Percentiles rank a stretch among this genome's conserved stretches.
Conservation (phyloP, 2,329 filamentous ascomycete genomes). For the Cordyceps fumosorosea region DNA sequence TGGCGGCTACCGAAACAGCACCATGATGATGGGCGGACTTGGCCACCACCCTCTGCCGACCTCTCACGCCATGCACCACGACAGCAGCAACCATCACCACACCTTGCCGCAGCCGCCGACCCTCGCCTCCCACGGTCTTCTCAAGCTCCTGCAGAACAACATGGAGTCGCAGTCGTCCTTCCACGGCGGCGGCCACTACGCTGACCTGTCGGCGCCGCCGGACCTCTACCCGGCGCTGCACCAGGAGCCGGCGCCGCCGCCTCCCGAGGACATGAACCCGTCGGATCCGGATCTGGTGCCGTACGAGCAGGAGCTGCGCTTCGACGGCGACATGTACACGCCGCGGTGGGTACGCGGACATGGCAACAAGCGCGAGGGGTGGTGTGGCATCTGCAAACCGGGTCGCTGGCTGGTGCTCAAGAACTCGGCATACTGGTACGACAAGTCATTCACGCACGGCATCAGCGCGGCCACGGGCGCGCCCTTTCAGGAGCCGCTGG, state of each 20-base stretch:
- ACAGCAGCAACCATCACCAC: constrained; percentile 35
- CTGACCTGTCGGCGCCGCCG: constrained; percentile 67
- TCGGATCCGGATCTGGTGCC: constrained; percentile 68
- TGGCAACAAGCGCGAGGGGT: constrained; percentile 81
- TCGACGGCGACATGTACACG: constrained; percentile 76
- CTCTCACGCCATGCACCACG: constrained; percentile 16
- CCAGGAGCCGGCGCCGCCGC: constrained; percentile 67
- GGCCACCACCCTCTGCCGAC: constrained; percentile 45
- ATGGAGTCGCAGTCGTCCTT: constrained; percentile 59
- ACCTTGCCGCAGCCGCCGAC: constrained; percentile 52
- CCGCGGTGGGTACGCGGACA: constrained; percentile 79
- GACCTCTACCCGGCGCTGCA: constrained; percentile 70
- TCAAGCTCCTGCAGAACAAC: constrained; percentile 69
- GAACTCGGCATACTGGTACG: constrained; percentile 90
- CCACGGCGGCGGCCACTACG: constrained; percentile 55
- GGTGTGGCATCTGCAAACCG: constrained; percentile 84
- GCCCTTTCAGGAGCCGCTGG: constrained; percentile 69
- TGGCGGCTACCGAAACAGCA: constrained; percentile 38
- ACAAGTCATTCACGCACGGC: constrained; percentile 84
- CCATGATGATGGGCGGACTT: constrained; percentile 45
- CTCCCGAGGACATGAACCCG: constrained; percentile 76
- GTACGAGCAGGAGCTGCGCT: constrained; percentile 72
- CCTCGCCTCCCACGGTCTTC: constrained; percentile 64
- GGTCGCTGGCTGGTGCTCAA: constrained; percentile 82
- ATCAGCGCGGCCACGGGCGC: constrained; percentile 76